Base-by-base conservation (phyloP, 495 filamentous ascomycete species). In the Penicillium pancosmium region DNA sequence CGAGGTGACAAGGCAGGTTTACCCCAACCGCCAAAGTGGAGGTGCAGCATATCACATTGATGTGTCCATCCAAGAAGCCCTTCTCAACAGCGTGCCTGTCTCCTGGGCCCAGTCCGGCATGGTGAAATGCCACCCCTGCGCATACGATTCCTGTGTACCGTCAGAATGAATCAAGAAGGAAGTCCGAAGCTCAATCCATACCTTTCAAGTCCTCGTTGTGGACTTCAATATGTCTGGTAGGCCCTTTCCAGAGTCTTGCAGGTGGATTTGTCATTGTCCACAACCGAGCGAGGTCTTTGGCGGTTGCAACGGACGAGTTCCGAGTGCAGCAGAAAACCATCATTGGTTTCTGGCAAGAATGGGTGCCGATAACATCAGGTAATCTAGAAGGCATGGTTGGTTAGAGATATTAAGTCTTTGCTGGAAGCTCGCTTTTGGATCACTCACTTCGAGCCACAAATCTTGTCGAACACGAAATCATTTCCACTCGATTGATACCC, bases 31-130 rank as follows among this genome's bases (percentile, higher is more conserved):
- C 92, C 38, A 98, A 78, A 1, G 94, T 98, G 0, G 91, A 93
- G 2, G 94, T 98, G 69, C 93, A 97, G 65, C 94, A 98, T 50
- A 98, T 96, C 50, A 97, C 88, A 57, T 81, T 88, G 54, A 98
- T 78, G 9, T 91, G 78, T 2, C 92, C 91, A 18, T 87, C 81
- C 8, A 93, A 74, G 56, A 89, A 98, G 3, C 81, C 82, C 38
- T 81, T 82, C 63, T 96, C 91, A 10, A 97, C 78, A 5, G 82
- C 77, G 25, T 78, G 77, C 58, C 93, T 83, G 67, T 98, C 94
- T 36, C 77, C 69, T 0, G 71, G 62, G 55, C 92, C 86, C 31
- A 98, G 81, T 0, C 94, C 94, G 21, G 91, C 93, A 72, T 98
- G 93, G 67, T 98, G 94, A 65, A 94, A 98, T 15, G 91, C 92